Evolutionary conservation across 2,329 filamentous ascomycete species (phyloP), one percentile per base, ranked within the genome.

Genomic region (Immersiporthe knoxdaviesiana): DNA sequence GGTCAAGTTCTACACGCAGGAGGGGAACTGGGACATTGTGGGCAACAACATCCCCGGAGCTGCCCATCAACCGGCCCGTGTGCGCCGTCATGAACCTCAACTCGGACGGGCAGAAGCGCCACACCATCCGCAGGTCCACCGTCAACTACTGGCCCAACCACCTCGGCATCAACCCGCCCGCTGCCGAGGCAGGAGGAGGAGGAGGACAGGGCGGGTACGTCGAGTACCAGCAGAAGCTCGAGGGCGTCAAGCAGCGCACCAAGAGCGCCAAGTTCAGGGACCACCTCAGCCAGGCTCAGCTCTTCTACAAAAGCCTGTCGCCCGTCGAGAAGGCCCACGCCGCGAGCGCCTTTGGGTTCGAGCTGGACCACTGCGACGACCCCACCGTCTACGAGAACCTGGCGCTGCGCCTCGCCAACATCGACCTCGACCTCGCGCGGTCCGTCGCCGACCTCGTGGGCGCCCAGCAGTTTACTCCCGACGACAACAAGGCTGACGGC

Each of bases 61-160:
- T 94, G 0, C 92, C 92, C 0, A 91, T 94, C 76, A 94, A 94
- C 79, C 85, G 88, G 16, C 91, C 92, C 0, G 85, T 92, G 0
- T 92, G 90, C 71, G 91, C 91, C 0, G 89, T 92, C 47, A 89
- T 92, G 85, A 93, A 91, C 79, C 86, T 90, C 75, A 91, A 93
- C 79, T 88, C 92, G 0, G 92, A 96, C 69, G 92, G 92, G 3
- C 85, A 87, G 7, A 86, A 90, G 75, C 86, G 90, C 3, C 92
- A 95, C 78, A 89, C 85, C 3, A 94, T 96, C 72, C 88, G 86
- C 30, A 91, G 90, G 75, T 90, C 92, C 61, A 89, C 85, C 0
- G 87, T 91, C 72, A 94, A 94, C 80, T 94, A 94, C 80, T 94
- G 90, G 90, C 92, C 92, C 0, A 94, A 94, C 79, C 86, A 91